Conservation (phyloP, 75 land plant species). For the Sequoiadendron giganteum region DNA sequence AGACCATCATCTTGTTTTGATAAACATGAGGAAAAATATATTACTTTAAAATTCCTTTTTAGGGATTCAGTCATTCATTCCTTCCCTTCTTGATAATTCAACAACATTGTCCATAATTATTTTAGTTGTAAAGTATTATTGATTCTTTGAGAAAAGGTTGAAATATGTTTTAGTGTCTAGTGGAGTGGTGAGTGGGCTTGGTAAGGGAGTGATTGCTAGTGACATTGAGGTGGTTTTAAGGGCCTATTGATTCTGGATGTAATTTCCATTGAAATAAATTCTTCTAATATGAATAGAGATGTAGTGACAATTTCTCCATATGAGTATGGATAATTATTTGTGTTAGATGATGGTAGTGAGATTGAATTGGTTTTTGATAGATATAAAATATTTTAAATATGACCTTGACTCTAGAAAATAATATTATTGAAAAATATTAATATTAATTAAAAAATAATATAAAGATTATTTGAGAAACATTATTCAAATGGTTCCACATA, state of each 20-base stretch:
- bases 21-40: too few relatives aligned
- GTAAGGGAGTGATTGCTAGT: slow-evolving; percentile 70
- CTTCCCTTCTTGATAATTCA: too few relatives aligned
- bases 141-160: slow-evolving; percentile 16
- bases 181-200: slow-evolving; percentile 70
- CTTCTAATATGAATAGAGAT: slow-evolving; percentile 81
- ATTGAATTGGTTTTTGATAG: slow-evolving; percentile 95
- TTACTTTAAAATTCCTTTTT: too few relatives aligned
- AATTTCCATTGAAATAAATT: slow-evolving; percentile 74
- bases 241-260: slow-evolving; percentile 66
- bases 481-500: slow-evolving; percentile 56
- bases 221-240: slow-evolving; percentile 67
- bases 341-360: slow-evolving; percentile 93
- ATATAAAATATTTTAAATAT: slow-evolving; percentile 81
- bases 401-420: slow-evolving; percentile 75
- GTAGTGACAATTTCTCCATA: slow-evolving; percentile 91
- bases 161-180: slow-evolving; percentile 70
- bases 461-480: slow-evolving; percentile 91
- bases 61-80: too few relatives aligned
- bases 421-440: slow-evolving; percentile 84
- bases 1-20: too few relatives aligned
- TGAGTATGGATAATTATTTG: slow-evolving; percentile 87
- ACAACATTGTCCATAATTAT: too few relatives aligned
- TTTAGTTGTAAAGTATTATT: too few relatives aligned
- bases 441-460: slow-evolving; percentile 72